These are phyloP conservation scores for Coprinopsis cinerea DNA, from an alignment of 768 basidiomycete species.

Conservation along the genomic window DNA sequence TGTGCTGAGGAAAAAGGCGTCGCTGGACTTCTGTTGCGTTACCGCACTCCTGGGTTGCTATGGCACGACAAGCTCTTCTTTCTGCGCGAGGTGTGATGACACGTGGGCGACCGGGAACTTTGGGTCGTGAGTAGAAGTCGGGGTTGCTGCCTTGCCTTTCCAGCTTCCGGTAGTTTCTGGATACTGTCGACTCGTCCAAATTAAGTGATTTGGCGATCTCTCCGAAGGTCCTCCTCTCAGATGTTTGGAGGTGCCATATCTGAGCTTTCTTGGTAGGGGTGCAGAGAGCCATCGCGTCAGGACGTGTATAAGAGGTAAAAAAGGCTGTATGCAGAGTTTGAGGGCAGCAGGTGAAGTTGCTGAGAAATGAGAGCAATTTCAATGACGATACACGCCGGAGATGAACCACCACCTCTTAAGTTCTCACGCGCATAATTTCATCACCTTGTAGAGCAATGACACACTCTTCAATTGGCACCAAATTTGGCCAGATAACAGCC, in stretches of 20 bases:
- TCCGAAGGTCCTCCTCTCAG: not conserved
- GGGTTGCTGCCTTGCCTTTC: constrained; percentile 1
- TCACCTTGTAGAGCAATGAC: no score
- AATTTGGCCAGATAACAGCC: no score
- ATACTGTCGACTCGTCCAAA: not conserved
- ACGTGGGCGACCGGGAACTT: not conserved
- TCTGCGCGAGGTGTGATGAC: not conserved
- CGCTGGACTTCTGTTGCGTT: not conserved
- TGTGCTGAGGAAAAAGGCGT: not conserved
- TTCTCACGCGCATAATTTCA: no score
- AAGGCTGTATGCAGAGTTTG: not conserved
- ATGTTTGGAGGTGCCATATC: not conserved
- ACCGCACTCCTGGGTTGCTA: not conserved
- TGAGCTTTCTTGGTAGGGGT: constrained; percentile 4
- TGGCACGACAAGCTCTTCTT: not conserved
- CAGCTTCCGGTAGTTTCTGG: not conserved
- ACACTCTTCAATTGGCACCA: no score
- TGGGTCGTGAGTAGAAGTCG: not conserved
- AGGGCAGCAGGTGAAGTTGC: not conserved
- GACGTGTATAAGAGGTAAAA: not conserved
- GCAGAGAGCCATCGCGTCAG: not conserved
- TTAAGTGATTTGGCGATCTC: not conserved
- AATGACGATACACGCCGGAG: no score
- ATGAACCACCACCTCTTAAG: no score
- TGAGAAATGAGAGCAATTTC: not conserved